phyloP scores from a whole-genome alignment of 1,139 yeast species.

The Casaregolazyma lundiana region DNA sequence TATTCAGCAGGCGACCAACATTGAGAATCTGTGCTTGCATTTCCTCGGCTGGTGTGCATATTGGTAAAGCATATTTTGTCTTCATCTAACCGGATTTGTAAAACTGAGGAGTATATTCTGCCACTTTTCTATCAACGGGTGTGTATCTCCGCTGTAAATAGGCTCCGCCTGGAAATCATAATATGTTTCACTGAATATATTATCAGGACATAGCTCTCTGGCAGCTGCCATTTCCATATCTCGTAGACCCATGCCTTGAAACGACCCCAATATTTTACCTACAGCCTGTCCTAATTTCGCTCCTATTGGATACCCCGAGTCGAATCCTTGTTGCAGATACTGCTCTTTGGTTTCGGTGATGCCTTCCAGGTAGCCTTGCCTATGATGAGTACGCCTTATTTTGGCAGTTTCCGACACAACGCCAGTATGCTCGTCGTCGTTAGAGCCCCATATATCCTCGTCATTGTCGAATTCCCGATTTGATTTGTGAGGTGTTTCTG shows the following conservation, averaged over 20 bases:
- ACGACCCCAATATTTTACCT: constrained; percentile 60
- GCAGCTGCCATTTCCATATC: constrained; percentile 38
- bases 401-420: constrained; percentile 18
- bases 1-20: constrained; percentile 94
- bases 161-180: constrained; percentile 47
- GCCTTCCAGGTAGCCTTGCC: constrained; percentile 85
- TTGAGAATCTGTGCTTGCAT: constrained; percentile 93
- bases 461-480: neutral
- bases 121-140: constrained; percentile 42
- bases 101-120: constrained; percentile 5
- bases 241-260: constrained; percentile 31
- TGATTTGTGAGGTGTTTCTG: neutral
- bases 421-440: constrained; percentile 10
- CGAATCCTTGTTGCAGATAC: constrained; percentile 75
- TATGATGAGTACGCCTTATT: constrained; percentile 61
- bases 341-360: constrained; percentile 62
- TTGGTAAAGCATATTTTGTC: constrained; percentile 51
- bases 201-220: constrained; percentile 48
- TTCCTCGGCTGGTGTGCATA: constrained; percentile 99
- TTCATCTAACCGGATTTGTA: neutral
- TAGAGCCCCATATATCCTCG: constrained; percentile 17
- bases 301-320: constrained; percentile 72
- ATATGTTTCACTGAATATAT: constrained; percentile 46
- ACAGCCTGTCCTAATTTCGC: constrained; percentile 61
- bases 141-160: constrained; percentile 26